Conservation (phyloP, 2,329 filamentous ascomycete species). For the Rhytidhysteron rufulum region DNA sequence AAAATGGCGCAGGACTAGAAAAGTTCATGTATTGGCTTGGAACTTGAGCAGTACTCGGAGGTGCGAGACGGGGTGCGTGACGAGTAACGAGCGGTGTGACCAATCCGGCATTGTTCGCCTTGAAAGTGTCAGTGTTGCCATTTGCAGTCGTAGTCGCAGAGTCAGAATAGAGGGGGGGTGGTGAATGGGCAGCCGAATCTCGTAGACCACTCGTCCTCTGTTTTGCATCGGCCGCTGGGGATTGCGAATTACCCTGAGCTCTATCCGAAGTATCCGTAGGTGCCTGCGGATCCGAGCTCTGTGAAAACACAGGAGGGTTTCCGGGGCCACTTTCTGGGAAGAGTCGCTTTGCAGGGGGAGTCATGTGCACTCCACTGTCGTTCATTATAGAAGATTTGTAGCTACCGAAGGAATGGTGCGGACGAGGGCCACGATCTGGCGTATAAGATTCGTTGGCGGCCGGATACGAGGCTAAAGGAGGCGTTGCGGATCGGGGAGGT, state of each 20-base stretch:
- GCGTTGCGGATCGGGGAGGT: conserved; percentile 44
- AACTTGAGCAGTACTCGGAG: conserved; percentile 74
- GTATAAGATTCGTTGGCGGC: conserved; percentile 51
- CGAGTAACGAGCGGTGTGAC: conserved; percentile 70
- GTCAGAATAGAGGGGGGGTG: conserved; percentile 34
- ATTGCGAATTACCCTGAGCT: conserved; percentile 8
- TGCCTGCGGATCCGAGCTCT: conserved; percentile 18
- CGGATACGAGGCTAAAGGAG: conserved; percentile 45
- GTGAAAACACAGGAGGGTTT: conserved; percentile 10
- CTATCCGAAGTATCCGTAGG: conserved; percentile 15
- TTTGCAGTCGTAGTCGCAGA: conserved; percentile 25
- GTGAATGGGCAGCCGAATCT: conserved; percentile 31
- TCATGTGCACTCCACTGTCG: conserved; percentile 24
- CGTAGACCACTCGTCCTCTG: conserved; percentile 27
- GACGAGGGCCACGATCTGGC: conserved; percentile 50
- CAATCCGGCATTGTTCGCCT: conserved; percentile 28
- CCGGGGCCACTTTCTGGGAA: conserved; percentile 23
- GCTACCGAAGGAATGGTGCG: conserved; percentile 14
- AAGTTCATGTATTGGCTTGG: conserved; percentile 85
- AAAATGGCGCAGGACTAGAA: conserved; percentile 80
- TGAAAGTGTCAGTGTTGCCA: conserved; percentile 20
- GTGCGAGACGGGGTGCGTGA: conserved; percentile 70
- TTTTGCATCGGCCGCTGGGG: conserved; percentile 28
- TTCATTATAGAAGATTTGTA: conserved; percentile 30
- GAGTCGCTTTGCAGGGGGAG: conserved; percentile 32